Evolutionary conservation across 2,329 filamentous ascomycete species (phyloP).

Genomic region (Fusarium pseudonygamai): DNA sequence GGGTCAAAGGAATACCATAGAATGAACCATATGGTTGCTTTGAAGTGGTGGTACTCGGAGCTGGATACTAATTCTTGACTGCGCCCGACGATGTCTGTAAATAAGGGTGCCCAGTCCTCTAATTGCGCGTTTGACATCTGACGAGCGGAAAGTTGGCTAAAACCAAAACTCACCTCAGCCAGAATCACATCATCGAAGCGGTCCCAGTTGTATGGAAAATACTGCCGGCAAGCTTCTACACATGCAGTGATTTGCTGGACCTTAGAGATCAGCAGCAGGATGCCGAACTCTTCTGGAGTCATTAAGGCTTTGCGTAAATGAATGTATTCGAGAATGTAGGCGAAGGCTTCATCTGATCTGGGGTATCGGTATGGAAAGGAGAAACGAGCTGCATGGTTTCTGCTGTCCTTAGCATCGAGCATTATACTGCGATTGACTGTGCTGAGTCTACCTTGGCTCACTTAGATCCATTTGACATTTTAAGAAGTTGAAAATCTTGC

Average conservation of each 20-base stretch:
- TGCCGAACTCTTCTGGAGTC: accelerated
- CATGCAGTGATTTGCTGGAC: accelerated
- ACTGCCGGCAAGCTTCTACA: background rate
- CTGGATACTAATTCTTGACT: accelerated
- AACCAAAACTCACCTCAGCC: background rate
- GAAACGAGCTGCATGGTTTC: accelerated
- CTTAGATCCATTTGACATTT: background rate
- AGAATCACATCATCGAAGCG: accelerated
- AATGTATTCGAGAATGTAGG: accelerated
- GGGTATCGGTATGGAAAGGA: accelerated
- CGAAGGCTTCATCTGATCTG: accelerated
- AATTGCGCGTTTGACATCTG: background rate
- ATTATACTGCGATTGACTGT: accelerated
- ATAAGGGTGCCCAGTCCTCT: background rate
- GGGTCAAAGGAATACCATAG: background rate
- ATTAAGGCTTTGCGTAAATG: accelerated
- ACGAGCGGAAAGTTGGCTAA: accelerated
- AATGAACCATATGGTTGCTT: accelerated
- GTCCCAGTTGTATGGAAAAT: accelerated
- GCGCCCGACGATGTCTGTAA: accelerated
- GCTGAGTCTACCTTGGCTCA: accelerated
- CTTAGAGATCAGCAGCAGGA: accelerated
- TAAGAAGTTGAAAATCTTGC: background rate
- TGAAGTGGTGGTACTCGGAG: accelerated
- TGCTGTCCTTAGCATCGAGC: accelerated